These are phyloP conservation scores for Verticillium zaregamsianum DNA, from an alignment of 2,329 filamentous ascomycete genomes.

Conservation along the genomic window DNA sequence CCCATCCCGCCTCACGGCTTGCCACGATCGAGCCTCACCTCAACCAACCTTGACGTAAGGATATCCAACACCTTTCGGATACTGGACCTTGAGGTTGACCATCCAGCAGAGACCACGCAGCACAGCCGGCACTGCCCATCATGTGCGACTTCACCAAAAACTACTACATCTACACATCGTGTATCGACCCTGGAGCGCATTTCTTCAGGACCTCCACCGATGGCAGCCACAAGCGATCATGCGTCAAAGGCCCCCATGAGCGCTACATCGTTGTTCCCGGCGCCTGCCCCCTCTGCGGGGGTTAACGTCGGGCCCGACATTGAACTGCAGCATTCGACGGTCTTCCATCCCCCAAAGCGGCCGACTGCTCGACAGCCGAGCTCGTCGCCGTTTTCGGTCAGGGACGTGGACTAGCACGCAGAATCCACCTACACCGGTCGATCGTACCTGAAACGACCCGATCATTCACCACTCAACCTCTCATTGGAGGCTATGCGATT, in stretches of 20 bases:
- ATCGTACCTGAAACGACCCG: neutral
- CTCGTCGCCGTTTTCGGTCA: neutral
- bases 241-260: slow-evolving; percentile 64
- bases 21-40: neutral
- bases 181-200: slow-evolving; percentile 63
- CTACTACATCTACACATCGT: slow-evolving; percentile 72
- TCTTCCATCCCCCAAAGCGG: neutral
- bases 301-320: slow-evolving; percentile 16
- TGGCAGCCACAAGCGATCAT: slow-evolving; percentile 55
- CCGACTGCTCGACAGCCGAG: neutral
- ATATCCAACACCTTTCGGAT: neutral
- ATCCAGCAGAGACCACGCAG: neutral
- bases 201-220: slow-evolving; percentile 69
- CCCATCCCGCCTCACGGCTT: neutral
- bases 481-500: neutral
- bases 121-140: slow-evolving; percentile 13
- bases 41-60: neutral
- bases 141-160: slow-evolving; percentile 69
- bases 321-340: neutral
- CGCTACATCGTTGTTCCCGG: slow-evolving; percentile 68
- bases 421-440: neutral
- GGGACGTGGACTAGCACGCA: neutral
- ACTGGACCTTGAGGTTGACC: neutral
- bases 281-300: slow-evolving; percentile 45
- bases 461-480: neutral